Conservation (phyloP, 1,284 basidiomycete species). For the Pascua guehoae region DNA sequence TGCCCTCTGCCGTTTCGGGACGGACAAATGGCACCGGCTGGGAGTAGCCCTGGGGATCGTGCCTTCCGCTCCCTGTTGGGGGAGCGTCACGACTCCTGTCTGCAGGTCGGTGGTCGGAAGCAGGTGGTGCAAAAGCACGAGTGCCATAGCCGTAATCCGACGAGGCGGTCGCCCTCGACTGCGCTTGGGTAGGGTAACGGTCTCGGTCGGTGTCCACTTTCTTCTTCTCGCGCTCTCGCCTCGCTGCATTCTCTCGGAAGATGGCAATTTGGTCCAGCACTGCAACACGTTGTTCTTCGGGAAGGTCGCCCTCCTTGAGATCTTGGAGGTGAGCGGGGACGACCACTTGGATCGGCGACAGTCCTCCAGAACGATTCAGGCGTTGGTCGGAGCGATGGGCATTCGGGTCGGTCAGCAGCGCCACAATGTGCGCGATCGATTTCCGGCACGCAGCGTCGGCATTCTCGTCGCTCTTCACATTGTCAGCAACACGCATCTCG, state of each 20-base stretch:
- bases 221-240: conserved; percentile 78
- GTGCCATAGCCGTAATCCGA: conserved; percentile 35
- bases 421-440: conserved; percentile 45
- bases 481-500: neutral
- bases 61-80: neutral
- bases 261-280: conserved; percentile 93
- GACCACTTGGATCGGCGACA: conserved; percentile 52
- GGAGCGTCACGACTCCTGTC: neutral
- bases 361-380: conserved; percentile 47
- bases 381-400: conserved; percentile 23
- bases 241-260: conserved; percentile 81
- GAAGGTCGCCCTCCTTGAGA: conserved; percentile 87
- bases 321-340: conserved; percentile 94
- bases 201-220: conserved; percentile 57
- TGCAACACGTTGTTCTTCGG: conserved; percentile 88
- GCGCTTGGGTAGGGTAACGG: conserved; percentile 16
- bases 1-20: conserved; percentile 55
- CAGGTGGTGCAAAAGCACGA: conserved; percentile 9
- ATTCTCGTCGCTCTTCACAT: conserved; percentile 43
- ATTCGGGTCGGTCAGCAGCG: conserved; percentile 41
- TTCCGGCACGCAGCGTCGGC: conserved; percentile 42
- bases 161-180: neutral
- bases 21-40: conserved; percentile 77
- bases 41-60: conserved; percentile 66
- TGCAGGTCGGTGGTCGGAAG: neutral